Conservation (phyloP, 1,284 basidiomycete species). For the Xanthoconium separans region DNA sequence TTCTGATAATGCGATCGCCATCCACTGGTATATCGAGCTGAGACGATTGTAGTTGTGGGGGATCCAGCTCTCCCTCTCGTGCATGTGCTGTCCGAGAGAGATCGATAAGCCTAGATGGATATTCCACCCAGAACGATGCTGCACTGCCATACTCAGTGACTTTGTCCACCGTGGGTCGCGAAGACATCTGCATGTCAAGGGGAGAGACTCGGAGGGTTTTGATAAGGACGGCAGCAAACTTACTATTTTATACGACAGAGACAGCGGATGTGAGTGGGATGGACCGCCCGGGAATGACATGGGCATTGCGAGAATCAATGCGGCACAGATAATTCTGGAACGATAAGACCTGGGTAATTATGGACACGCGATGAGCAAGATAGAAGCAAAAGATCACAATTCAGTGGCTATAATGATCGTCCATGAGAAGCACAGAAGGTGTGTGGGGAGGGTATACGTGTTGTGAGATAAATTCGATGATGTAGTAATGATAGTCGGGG, state of each 20-base stretch:
- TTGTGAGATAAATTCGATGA: slow-evolving; percentile 11
- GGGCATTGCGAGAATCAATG: neutral
- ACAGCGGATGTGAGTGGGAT: neutral
- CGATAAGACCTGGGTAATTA: slow-evolving; percentile 10
- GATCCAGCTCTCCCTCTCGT: slow-evolving; percentile 16
- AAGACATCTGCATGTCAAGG: slow-evolving; percentile 40
- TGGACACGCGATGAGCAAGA: slow-evolving; percentile 2
- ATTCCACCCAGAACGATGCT: slow-evolving; percentile 66
- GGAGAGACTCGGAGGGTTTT: slow-evolving; percentile 5
- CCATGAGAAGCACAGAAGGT: slow-evolving; percentile 17
- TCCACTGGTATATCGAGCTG: slow-evolving; percentile 57
- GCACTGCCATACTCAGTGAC: slow-evolving; percentile 55
- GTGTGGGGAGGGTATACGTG: slow-evolving; percentile 17
- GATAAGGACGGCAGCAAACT: neutral
- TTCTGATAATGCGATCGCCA: slow-evolving; percentile 48
- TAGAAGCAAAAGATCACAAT: slow-evolving; percentile 7
- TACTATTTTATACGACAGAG: slow-evolving; percentile 7
- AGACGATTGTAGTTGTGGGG: slow-evolving; percentile 35
- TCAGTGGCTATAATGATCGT: slow-evolving; percentile 11
- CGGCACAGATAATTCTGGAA: slow-evolving; percentile 9
- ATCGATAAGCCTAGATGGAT: slow-evolving; percentile 62
- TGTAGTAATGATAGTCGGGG: slow-evolving; percentile 8
- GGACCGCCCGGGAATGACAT: neutral
- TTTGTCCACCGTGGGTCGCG: slow-evolving; percentile 43
- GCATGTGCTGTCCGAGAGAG: slow-evolving; percentile 48